Evolutionary conservation across 2,329 filamentous ascomycete species (phyloP).

Genomic region (Ampelomyces quisqualis): DNA sequence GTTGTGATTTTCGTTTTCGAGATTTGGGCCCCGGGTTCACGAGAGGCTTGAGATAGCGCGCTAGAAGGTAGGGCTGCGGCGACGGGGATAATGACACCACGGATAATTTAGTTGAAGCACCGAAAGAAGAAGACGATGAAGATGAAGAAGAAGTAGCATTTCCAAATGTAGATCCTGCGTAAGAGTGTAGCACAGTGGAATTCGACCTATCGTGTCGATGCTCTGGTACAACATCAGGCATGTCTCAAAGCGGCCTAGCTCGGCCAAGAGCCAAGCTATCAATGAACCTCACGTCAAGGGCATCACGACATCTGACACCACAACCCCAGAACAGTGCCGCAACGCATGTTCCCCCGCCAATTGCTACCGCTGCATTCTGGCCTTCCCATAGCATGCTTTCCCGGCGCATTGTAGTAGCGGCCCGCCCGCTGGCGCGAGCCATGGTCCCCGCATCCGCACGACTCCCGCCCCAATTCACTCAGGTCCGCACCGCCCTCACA

Average conservation of each 20-base stretch:
- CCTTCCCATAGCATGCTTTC: slow-evolving; percentile 44
- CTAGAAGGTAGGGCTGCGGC: not conserved
- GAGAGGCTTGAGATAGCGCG: slow-evolving; percentile 3
- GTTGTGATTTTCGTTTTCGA: slow-evolving; percentile 23
- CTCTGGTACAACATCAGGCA: slow-evolving; percentile 7
- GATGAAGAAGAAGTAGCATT: too few species aligned
- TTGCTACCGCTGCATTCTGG: slow-evolving; percentile 46
- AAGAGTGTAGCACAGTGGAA: slow-evolving; percentile 2
- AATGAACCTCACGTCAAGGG: slow-evolving; percentile 26
- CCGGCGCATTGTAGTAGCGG: slow-evolving; percentile 46
- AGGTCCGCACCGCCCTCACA: slow-evolving; percentile 41
- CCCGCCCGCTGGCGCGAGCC: slow-evolving; percentile 44
- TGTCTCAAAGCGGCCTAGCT: slow-evolving; percentile 10
- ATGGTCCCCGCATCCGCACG: slow-evolving; percentile 34
- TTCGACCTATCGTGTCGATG: slow-evolving; percentile 9
- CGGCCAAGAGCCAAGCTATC: slow-evolving; percentile 17
- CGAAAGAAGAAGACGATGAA: too few species aligned
- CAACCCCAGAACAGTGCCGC: slow-evolving; percentile 27
- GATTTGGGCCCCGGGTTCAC: slow-evolving; percentile 2
- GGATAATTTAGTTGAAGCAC: not conserved
- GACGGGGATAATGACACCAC: not conserved
- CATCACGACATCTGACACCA: slow-evolving; percentile 15
- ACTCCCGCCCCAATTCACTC: slow-evolving; percentile 37
- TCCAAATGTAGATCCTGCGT: not conserved
- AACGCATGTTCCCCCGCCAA: slow-evolving; percentile 28